Percentiles rank a stretch among this genome's conserved stretches.
phyloP scores from a whole-genome alignment of 2,329 filamentous ascomycete genomes.

The Fusarium equiseti region DNA sequence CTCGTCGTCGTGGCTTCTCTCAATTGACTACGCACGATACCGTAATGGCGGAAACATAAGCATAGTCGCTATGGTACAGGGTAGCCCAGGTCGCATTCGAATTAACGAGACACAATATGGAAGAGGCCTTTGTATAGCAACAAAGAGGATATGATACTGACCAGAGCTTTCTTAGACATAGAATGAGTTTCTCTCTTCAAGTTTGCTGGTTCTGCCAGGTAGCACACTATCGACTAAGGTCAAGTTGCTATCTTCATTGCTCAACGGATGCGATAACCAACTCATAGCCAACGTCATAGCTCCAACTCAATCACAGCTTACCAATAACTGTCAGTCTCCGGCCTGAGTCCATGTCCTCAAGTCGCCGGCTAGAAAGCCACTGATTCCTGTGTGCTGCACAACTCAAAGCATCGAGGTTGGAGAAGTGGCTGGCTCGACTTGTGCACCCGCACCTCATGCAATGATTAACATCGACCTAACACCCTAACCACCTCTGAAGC shows the following conservation, averaged over 20 bases:
- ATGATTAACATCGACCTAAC: neutral
- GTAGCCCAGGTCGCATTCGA: neutral
- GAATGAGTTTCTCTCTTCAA: rapidly evolving
- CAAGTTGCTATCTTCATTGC: neutral
- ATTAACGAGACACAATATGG: rapidly evolving
- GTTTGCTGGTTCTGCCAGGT: neutral
- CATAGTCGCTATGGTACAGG: neutral
- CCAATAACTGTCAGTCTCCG: rapidly evolving
- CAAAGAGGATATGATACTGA: neutral
- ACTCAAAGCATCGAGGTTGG: neutral
- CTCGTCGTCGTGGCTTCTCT: neutral
- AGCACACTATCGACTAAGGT: neutral
- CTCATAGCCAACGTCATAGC: neutral
- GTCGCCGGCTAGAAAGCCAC: neutral
- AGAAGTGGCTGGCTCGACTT: neutral
- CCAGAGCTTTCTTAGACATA: neutral
- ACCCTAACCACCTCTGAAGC: neutral
- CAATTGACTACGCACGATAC: neutral
- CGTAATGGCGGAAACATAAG: neutral
- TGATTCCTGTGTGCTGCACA: neutral
- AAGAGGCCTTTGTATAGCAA: too few relatives aligned
- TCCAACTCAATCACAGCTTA: neutral
- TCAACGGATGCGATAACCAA: neutral
- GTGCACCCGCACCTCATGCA: neutral
- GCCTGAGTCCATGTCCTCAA: neutral